Evolutionary conservation across 2,329 filamentous ascomycete genomes (phyloP), one percentile per base, ranked within the genome.

Genomic region (Periglandula ipomoeae): DNA sequence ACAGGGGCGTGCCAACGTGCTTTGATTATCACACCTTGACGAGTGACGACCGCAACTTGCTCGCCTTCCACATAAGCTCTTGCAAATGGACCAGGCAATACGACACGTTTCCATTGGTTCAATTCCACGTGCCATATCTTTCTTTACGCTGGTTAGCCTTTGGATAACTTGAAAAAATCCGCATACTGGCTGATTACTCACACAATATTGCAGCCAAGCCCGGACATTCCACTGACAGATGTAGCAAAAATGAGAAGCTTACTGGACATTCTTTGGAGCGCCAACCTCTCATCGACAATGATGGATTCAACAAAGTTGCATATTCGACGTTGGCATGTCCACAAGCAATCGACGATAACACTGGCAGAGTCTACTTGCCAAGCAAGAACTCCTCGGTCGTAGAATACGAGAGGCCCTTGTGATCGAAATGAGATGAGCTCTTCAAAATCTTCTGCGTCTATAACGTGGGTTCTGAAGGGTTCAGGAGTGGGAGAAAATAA

Each of bases 341-440:
- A 26, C 2, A 64, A 35, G 24, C 64, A 53, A 17, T 62, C 60
- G 2, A 65, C 30, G 4, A 63, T 51, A 3, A 60, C 51, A 34
- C 19, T 53, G 26, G 4, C 50, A 37, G 30, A 47, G 32, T 13
- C 41, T 11, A 56, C 53, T 37, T 63, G 57, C 62, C 62, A 65
- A 0, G 54, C 60, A 10, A 65, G 38, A 44, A 59, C 56, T 5
- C 54, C 53, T 7, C 54, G 47, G 6, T 52, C 49, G n/a, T 63
- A 65, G 11, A 54, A 47, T 1, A 58, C 50, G 5, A 43, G 53
- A 6, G 52, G 27, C 11, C 47, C 43, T 20, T 44, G 40, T 1
- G 44, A 43, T 8, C 52, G 48, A 48, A 53, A 58, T 9, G 13
- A 10, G 20, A 35, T 0, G 0, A 20, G n/a, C 3, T 38, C 35